Base-by-base conservation (phyloP, 164 flowering plant species). In the Vitis rupestris region DNA sequence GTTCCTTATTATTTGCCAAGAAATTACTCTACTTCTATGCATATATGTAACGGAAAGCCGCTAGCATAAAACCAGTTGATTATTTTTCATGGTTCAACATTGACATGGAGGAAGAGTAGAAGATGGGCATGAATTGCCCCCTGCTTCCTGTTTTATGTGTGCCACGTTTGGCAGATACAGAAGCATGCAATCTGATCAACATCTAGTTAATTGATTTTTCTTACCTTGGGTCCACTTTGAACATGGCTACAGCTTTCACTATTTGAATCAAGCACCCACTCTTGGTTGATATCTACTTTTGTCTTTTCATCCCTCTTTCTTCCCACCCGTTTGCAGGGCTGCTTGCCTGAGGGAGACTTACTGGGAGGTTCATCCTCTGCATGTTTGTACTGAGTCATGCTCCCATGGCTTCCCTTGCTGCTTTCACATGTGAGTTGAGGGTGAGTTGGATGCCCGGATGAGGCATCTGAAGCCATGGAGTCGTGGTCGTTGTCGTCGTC, bases 401-500 rank as follows among this genome's bases (percentile, higher is more conserved):
- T 31, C 23, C 23, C 58, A 44, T 9, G 65, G 16, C 68, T 50
- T 29, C 48, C 62, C 53, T 54, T 55, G 56, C 65, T 60, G 30
- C 56, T 57, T 27, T 6, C 62, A n/a, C 29, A 31, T 31, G 62
- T 63, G 72, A 72, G 72, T 12, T 75, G 54, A 2, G 16, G 70
- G 50, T 68, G 68, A 30, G 70, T 77, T 54, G 79, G 84, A 9
- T 37, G 44, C 4, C 86, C 82, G 1, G 86, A 83, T 27, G 84
- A 78, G 51, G 86, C 86, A 68, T 81, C 86, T 9, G 84, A 83
- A 27, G 82, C 77, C 78, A 79, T 71, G 31, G 86, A 83, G 29
- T 82, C 83, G 63, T 81, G 82, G 50, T 73, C 76, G 10, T 75
- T 79, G 30, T 70, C 66, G 54, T 23, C 58, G 15, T 71, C 75